Evolutionary conservation across 805 yeast species (phyloP).

Genomic region (Sugiyamaella americana): DNA sequence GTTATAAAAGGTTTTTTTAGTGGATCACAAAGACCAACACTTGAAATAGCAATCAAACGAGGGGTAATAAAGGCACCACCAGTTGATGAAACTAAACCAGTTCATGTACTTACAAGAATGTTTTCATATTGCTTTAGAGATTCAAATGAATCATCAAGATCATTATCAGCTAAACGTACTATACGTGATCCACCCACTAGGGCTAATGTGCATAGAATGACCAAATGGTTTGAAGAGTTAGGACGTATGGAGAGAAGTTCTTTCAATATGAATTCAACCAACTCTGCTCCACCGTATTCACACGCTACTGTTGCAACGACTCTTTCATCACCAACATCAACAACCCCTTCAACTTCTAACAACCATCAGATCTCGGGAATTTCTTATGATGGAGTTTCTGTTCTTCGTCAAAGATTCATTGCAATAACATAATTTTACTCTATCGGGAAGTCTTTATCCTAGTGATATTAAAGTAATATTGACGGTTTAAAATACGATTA

Average conservation of each 20-base stretch:
- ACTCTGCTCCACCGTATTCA: background rate
- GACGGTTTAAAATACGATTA: too few species aligned
- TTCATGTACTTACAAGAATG: slow-evolving; percentile 17
- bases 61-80: slow-evolving; percentile 11
- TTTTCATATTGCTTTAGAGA: slow-evolving; percentile 13
- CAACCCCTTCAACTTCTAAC: slow-evolving; percentile 3
- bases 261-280: background rate
- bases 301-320: slow-evolving; percentile 2
- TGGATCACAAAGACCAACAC: slow-evolving; percentile 17
- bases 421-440: background rate
- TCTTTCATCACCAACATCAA: background rate
- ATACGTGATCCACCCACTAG: slow-evolving; percentile 20
- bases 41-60: slow-evolving; percentile 16
- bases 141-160: background rate
- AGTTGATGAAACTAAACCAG: slow-evolving; percentile 13
- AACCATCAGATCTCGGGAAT: slow-evolving; percentile 16
- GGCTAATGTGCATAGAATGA: slow-evolving; percentile 20
- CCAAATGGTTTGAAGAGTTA: slow-evolving; percentile 17
- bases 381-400: slow-evolving; percentile 16
- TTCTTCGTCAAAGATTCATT: slow-evolving; percentile 16
- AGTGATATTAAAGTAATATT: too few species aligned
- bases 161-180: background rate
- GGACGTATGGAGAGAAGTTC: background rate
- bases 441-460: background rate
- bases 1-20: slow-evolving; percentile 17